Base-by-base conservation (phyloP, 1,139 yeast species). In the Yamadazyma friedrichii region DNA sequence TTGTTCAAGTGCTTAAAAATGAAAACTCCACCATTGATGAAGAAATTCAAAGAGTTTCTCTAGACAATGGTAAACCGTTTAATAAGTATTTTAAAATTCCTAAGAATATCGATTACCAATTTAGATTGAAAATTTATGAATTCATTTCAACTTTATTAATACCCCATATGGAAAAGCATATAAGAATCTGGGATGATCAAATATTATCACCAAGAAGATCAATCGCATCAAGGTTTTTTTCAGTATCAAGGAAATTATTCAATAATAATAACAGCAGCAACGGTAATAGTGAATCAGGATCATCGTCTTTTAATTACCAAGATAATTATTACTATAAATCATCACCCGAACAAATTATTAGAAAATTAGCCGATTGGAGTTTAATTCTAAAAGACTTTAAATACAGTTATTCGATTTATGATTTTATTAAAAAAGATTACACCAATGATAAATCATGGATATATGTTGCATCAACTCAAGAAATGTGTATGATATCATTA, bases 281-380 rank as follows among this genome's bases (percentile, higher is more conserved):
- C 15, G 30, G 25, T 10, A 15, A n/a, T 12, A 15, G 31, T 28
- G 42, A 47, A 28, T 20, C 24, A 20, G 24, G 24, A 6, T 20
- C 24, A 20, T 44, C 39, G 29, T 36, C 40, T 20, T 72, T 58
- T 48, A 78, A 79, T 53, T 52, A 69, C 17, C 61, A 59, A n/a
- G 73, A 70, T 26, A 78, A 76, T 29, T 78, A 67, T 46, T 87
- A 86, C 57, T 66, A 74, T 41, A 76, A 77, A 37, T 64, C 80
- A 1, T 72, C 91, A 0, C 78, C 85, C 0, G 97, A 89, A 54
- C 88, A 88, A 52, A 74, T 79, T 36, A 71, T 89, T 27, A 68
- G 98, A 39, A 85, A 86, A 55, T 66, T 93, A 33, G 98, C 95
- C 0, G 98, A 93, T 60, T 88, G 95, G 88, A 82, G 93, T 6